phyloP scores from a whole-genome alignment of 1,139 yeast species.

The Saccharomyces hybrid region DNA sequence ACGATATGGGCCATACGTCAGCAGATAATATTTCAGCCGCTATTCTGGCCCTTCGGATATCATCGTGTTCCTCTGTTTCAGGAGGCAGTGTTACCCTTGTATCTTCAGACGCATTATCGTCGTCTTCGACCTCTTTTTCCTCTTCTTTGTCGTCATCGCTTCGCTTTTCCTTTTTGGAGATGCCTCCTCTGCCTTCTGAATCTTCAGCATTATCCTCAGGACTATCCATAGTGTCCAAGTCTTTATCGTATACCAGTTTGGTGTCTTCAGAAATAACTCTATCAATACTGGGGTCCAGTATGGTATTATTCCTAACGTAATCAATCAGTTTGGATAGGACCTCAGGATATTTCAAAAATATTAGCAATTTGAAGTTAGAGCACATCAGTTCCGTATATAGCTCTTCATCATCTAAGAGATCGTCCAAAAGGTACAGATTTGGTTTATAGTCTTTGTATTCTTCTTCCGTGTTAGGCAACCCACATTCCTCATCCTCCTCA shows the following conservation, averaged over 20 bases:
- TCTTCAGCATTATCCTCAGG: conserved; percentile 43
- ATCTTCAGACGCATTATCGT: conserved; percentile 29
- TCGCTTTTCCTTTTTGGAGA: conserved; percentile 5
- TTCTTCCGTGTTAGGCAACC: conserved; percentile 27
- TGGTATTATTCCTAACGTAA: conserved; percentile 45
- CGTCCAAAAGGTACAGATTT: conserved; percentile 43
- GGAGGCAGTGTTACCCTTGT: conserved; percentile 28
- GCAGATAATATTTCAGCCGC: conserved; percentile 88
- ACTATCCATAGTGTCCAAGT: conserved; percentile 30
- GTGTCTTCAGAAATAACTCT: conserved; percentile 21
- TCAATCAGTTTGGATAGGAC: conserved; percentile 60
- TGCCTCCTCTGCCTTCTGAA: conserved; percentile 10
- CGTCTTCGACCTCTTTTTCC: conserved; percentile 19
- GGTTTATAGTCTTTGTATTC: conserved; percentile 32
- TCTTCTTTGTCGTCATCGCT: conserved; percentile 15
- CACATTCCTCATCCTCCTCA: conserved; percentile 24
- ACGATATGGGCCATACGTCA: conserved; percentile 92
- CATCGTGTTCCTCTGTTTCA: conserved; percentile 46
- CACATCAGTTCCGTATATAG: conserved; percentile 75
- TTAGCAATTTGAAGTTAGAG: conserved; percentile 74
- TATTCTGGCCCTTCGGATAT: conserved; percentile 67
- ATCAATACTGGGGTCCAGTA: conserved; percentile 20
- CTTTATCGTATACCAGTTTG: conserved; percentile 19
- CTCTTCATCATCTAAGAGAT: conserved; percentile 78
- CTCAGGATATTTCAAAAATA: conserved; percentile 69